Evolutionary conservation across 257 asterid species (phyloP), one percentile per base, ranked within the genome.

Genomic region (Przewalskia tangutica): DNA sequence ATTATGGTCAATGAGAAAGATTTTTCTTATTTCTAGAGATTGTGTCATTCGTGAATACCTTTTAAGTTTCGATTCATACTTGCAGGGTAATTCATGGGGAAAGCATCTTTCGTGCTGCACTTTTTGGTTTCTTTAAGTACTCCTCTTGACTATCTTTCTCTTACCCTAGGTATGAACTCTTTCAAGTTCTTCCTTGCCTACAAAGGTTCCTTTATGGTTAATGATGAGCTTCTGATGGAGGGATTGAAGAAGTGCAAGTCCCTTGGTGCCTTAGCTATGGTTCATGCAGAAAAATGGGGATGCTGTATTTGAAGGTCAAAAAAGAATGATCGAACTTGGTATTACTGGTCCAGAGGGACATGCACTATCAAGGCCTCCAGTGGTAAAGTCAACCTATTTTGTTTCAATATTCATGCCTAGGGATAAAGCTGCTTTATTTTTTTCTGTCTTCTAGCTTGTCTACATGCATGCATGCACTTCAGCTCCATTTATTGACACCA

Each of bases 321-420:
- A 90, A 44, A 86, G 97, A 85, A 95, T 95, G 97, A 90, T 94
- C 55, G 92, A 88, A 88, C 98, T 94, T 85, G 97, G 98, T 36
- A 94, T 95, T 78, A 91, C 95, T 8, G 99, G 98, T 60, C 99
- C 98, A 2, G 97, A 92, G 89, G 99, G 99, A 65, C 99, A 95
- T 84, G 93, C 98, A 40, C 97, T 95, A 85, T 95, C 97, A 87
- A 90, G 99, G 87, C 99, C 99, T 56, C 94, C 99, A 16, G 88
- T 79, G 91, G 99, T 95, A 89, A 85, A 84, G 42, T 73, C 79
- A 0, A 12, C 59, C 20, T 46, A 48, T 20, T 73, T 48, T 73
- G 0, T 16, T 73, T 73, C 42, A 48, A 13, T 20, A 46, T 23
- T 75, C 80, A 48, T 50, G 44, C 62, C 63, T 50, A 75, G 79